phyloP scores from a whole-genome alignment of 768 basidiomycete genomes.

The Mycena polygramma region DNA sequence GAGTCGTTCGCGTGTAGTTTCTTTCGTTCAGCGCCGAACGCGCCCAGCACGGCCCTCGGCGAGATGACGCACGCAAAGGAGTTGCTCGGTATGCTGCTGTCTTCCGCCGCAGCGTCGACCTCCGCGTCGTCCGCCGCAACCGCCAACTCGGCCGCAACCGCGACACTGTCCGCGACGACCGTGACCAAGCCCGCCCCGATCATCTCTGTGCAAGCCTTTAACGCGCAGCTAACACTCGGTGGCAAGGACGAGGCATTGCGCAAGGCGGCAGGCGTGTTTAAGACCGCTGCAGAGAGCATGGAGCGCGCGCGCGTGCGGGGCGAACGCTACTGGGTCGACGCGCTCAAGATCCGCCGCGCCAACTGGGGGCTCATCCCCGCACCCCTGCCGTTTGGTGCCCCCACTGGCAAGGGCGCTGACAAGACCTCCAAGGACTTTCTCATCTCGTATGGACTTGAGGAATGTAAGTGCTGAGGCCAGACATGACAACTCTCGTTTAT shows the following conservation, averaged over 20 bases:
- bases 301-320: conserved; percentile 71
- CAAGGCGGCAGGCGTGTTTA: conserved; percentile 80
- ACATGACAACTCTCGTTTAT: neutral
- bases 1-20: conserved; percentile 48
- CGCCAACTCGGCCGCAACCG: neutral
- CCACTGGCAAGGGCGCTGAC: conserved; percentile 82
- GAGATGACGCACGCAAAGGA: conserved; percentile 86
- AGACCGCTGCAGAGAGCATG: conserved; percentile 75
- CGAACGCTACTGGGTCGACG: conserved; percentile 87
- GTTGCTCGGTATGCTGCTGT: conserved; percentile 71
- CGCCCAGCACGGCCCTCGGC: conserved; percentile 74
- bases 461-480: conserved; percentile 56
- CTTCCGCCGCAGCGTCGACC: conserved; percentile 46
- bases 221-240: conserved; percentile 78
- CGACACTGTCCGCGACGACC: conserved; percentile 68
- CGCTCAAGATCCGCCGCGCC: conserved; percentile 77
- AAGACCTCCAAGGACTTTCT: conserved; percentile 86
- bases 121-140: no score
- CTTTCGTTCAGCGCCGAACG: neutral
- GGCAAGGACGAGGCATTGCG: conserved; percentile 86
- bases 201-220: conserved; percentile 76
- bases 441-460: conserved; percentile 84
- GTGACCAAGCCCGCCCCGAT: conserved; percentile 78
- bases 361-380: conserved; percentile 89
- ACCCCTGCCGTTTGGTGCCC: conserved; percentile 78